A percentile compares a stretch with the other conserved stretches of the same genome.
These are phyloP conservation scores for Boletus tomentosulus DNA, from an alignment of 768 basidiomycete species.

Conservation along the genomic window DNA sequence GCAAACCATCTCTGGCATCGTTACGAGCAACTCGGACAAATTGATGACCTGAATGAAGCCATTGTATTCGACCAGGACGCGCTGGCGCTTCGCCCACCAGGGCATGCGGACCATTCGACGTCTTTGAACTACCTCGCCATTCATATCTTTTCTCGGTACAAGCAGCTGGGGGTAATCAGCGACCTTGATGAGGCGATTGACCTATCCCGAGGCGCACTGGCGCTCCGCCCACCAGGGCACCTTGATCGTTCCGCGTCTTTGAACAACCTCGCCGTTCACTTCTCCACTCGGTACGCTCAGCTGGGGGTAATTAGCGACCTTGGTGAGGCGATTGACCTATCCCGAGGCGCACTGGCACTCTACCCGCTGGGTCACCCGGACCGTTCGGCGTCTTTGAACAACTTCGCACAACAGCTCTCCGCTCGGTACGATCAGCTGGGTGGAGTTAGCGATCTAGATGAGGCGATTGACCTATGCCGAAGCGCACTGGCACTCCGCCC, in stretches of 20 bases:
- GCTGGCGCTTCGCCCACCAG: background rate
- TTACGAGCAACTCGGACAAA: background rate
- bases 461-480: background rate
- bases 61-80: background rate
- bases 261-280: too few species aligned
- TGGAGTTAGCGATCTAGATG: background rate
- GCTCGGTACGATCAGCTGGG: background rate
- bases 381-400: background rate
- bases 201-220: background rate
- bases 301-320: too few species aligned
- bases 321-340: too few species aligned
- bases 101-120: background rate
- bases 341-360: too few species aligned
- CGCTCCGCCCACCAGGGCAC: background rate
- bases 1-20: background rate
- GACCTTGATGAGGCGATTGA: background rate
- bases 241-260: background rate
- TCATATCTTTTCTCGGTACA: background rate
- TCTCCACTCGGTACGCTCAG: too few species aligned
- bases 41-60: background rate
- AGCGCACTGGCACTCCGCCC: background rate
- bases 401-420: background rate
- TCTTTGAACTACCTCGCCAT: background rate
- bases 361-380: background rate
- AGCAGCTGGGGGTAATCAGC: background rate